These are phyloP conservation scores for Gossypium arboreum DNA, from an alignment of 345 rosid species.

Conservation along the genomic window DNA sequence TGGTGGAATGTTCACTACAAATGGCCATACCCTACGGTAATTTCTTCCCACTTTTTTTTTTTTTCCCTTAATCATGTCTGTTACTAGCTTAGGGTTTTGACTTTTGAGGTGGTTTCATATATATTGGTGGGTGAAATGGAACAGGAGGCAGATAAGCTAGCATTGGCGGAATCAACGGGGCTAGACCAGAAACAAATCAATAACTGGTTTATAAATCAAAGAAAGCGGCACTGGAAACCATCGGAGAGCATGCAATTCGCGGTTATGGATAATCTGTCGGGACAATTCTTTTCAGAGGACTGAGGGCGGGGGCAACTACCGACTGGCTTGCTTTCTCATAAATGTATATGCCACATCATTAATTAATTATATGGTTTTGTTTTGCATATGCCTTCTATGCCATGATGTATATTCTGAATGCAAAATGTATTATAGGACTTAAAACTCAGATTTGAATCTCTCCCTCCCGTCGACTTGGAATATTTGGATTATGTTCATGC, in stretches of 20 bases:
- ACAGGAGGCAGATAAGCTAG: slow-evolving; percentile 69
- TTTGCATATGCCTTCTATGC: slow-evolving; percentile 1
- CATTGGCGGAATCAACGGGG: slow-evolving; percentile 68
- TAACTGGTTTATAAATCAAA: slow-evolving; percentile 87
- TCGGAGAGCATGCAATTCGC: slow-evolving; percentile 67
- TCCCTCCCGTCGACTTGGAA: background rate
- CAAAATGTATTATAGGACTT: slow-evolving; percentile 11
- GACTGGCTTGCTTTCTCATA: slow-evolving; percentile 23
- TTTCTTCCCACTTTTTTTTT: background rate
- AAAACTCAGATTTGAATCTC: slow-evolving; percentile 12
- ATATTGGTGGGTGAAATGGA: background rate
- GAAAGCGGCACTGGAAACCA: slow-evolving; percentile 89
- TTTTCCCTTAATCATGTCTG: too few species aligned
- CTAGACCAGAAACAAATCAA: slow-evolving; percentile 84
- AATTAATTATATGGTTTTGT: background rate
- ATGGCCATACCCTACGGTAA: slow-evolving; percentile 90
- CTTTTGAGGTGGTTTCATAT: too few species aligned
- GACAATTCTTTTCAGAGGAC: slow-evolving; percentile 52
- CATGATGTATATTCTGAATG: slow-evolving; percentile 17
- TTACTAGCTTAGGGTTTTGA: background rate
- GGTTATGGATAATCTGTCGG: slow-evolving; percentile 53
- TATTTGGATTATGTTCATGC: background rate
- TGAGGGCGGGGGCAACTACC: slow-evolving; percentile 14
- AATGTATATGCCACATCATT: slow-evolving; percentile 3
- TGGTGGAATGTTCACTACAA: slow-evolving; percentile 81